phyloP scores from a whole-genome alignment of 345 rosid species.

The Syzygium aqueum region DNA sequence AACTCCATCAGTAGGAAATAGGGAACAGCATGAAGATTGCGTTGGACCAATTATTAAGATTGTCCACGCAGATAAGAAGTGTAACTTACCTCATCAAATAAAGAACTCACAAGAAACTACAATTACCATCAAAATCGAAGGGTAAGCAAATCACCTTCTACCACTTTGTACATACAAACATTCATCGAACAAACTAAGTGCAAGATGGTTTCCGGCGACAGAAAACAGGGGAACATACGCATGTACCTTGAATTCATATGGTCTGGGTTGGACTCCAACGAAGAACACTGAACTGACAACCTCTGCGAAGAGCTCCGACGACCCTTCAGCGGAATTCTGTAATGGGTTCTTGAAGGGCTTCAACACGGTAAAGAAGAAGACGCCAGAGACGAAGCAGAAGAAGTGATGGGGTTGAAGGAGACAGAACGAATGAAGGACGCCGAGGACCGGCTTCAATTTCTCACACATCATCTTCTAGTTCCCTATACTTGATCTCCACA shows the following conservation, averaged over 20 bases:
- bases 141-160: background rate
- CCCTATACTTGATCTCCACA: too few species aligned
- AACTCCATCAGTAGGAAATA: background rate
- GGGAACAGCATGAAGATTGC: background rate
- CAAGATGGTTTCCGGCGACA: too few species aligned
- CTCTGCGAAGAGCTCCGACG: slow-evolving; percentile 19
- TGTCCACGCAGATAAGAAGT: background rate
- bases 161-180: background rate
- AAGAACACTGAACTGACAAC: slow-evolving; percentile 31
- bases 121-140: background rate
- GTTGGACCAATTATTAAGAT: background rate
- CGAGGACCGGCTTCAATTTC: too few species aligned
- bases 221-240: background rate
- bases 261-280: slow-evolving; percentile 38
- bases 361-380: slow-evolving; percentile 6
- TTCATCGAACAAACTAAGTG: background rate
- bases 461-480: too few species aligned
- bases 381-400: slow-evolving; percentile 24
- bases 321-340: slow-evolving; percentile 6
- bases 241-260: slow-evolving; percentile 37
- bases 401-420: slow-evolving; percentile 3
- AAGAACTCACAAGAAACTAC: slow-evolving; percentile 7
- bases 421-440: slow-evolving; percentile 15
- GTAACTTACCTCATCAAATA: slow-evolving; percentile 52
- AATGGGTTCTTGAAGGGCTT: slow-evolving; percentile 17